Evolutionary conservation across 2,329 filamentous ascomycete species (phyloP).

Genomic region (Phialophora verrucosa): DNA sequence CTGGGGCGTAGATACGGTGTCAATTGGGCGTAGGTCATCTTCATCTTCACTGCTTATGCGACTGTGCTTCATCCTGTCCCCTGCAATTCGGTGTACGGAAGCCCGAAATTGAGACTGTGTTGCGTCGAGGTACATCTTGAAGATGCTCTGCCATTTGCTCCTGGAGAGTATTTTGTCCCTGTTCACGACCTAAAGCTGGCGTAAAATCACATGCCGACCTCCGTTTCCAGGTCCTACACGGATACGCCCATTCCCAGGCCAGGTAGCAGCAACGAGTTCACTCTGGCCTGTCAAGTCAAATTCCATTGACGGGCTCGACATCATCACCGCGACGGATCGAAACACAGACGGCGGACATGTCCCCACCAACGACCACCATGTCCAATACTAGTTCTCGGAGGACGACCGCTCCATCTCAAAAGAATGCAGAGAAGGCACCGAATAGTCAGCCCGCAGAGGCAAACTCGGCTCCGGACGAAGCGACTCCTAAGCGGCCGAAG

Average conservation of each 20-base stretch:
- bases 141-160: neutral
- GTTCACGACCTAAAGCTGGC: neutral
- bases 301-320: neutral
- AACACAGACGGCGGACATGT: neutral
- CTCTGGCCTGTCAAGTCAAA: constrained; percentile 3
- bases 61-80: constrained; percentile 6
- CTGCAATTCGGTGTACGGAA: neutral
- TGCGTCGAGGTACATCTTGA: neutral
- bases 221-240: neutral
- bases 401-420: constrained; percentile 4
- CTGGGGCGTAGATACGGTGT: neutral
- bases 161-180: neutral
- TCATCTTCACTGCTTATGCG: neutral
- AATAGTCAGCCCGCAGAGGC: neutral
- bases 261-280: neutral
- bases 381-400: constrained; percentile 18
- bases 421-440: constrained; percentile 6
- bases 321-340: neutral
- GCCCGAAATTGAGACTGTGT: neutral
- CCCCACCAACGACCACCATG: neutral
- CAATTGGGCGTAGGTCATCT: neutral
- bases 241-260: neutral
- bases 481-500: constrained; percentile 23
- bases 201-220: neutral
- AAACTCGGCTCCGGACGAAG: neutral